Evolutionary conservation across 345 rosid genomes (phyloP), one percentile per base, ranked within the genome.

Genomic region (Fremontodendron californicum): DNA sequence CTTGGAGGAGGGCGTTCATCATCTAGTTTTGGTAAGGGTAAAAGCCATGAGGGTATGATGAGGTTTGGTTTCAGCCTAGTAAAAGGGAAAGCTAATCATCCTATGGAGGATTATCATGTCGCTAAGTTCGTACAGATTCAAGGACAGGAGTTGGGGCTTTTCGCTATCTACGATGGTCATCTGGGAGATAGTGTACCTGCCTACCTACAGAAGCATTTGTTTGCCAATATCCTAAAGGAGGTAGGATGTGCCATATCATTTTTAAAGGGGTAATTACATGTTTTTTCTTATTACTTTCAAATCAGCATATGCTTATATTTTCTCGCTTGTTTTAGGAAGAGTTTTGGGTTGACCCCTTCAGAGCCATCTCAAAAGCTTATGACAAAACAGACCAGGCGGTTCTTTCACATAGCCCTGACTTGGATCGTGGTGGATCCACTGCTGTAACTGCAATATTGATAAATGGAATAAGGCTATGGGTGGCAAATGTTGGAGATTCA

Each of bases 31-130:
- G 93, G 96, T 15, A 91, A 85, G 79, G 92, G 96, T 18, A 89
- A 83, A 82, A 85, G 71, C 79, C 83, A 77, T 31, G 85, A 77
- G 71, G 88, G 88, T 72, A 70, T 80, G 71, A 81, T 82, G 81
- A 88, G 87, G 82, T 91, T 79, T 79, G 96, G 93, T 19, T 91
- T 85, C 81, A 84, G 88, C 81, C 82, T 91, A 72, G 73, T 87
- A 45, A 88, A 91, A 75, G 96, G 93, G 81, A 87, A 84, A 79
- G 88, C 93, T 25, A 83, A 83, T n/a, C 90, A 86, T 80, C 89
- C 96, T 33, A 89, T 91, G 96, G 96, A 91, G 81, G 96, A 91
- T 85, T 89, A 82, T 85, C 92, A 91, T 79, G 96, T 91, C 55
- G 90, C 96, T 3, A 86, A 91, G 82, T 88, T 88, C 73, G 54